These are phyloP conservation scores for Arthrobotrys pseudoclavata DNA, from an alignment of 2,329 filamentous ascomycete species.

Conservation along the genomic window DNA sequence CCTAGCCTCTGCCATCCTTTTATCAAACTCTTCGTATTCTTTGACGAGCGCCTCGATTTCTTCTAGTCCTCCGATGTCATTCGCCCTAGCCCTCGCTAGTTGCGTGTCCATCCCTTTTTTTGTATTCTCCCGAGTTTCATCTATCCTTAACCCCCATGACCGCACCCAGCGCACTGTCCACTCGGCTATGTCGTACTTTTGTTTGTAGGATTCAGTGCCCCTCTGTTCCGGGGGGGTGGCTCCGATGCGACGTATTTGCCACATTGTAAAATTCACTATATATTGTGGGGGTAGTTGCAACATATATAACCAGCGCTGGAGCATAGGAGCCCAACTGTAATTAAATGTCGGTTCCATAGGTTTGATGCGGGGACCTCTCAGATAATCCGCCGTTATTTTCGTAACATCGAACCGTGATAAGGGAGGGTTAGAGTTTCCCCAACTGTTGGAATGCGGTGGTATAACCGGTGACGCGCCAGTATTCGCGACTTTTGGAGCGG, in stretches of 20 bases:
- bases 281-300: neutral
- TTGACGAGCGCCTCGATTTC: neutral
- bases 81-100: too few relatives aligned
- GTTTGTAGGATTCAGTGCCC: neutral
- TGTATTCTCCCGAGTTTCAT: neutral
- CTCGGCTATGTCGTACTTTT: neutral
- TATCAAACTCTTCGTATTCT: neutral
- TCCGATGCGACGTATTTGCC: neutral
- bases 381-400: neutral
- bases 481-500: neutral
- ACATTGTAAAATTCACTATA: neutral
- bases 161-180: neutral
- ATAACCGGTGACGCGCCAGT: neutral
- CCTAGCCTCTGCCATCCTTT: neutral
- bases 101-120: neutral
- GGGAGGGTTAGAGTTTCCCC: neutral
- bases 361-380: neutral
- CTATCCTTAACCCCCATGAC: neutral
- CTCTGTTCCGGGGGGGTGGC: neutral
- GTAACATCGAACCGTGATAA: neutral
- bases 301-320: neutral
- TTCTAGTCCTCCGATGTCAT: neutral
- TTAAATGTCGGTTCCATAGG: neutral
- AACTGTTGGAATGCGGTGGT: neutral
- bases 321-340: neutral